Evolutionary conservation across 352 stramenopile genomes (phyloP), one percentile per base, ranked within the genome.

Genomic region (Phytopythium oedochilum): DNA sequence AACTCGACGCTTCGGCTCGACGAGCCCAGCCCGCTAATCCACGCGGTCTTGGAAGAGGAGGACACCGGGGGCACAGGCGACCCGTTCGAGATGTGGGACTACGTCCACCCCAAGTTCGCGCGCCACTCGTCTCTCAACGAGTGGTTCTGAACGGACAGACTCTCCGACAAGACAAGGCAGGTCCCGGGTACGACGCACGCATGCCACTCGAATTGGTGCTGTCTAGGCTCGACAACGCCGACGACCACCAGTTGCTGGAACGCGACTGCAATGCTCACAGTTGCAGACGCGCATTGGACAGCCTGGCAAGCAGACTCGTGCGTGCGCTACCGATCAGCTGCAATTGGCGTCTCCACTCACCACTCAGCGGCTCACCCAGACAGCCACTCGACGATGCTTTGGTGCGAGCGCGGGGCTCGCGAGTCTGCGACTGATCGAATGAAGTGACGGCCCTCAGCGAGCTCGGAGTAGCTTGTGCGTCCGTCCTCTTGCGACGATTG

Each of bases 81-180:
- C 18, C 25, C 63, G n/a, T 84, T 84, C 55, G 73, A 81, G 28
- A 72, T 84, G 63, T 84, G 73, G 73, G 73, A 84, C 50, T 84
- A 81, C 45, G 67, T 84, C 32, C 80, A 70, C 56, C 71, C 71
- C 3, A 69, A 78, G 50, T 61, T 76, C 35, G 55, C 71, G 36
- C 71, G 73, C 10, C 68, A 56, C 14, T 38, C 47, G 32, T 73
- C 66, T 46, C 58, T 63, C 31, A 84, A 81, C 46, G 73, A 81
- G 58, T 84, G 73, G 73, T 38, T 84, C 39, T 84, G 42, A 61
- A 49, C 46, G 7, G 17, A 40, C 25, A 18, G n/a, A n/a, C n/a
- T n/a, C 29, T 35, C n/a, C 2, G 22, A 34, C 1, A 23, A 31
- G 17, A 22, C 14, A 10, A 3, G 1, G 40, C 20, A 5, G 25